A percentile compares a stretch with the other conserved stretches of the same genome.
Conservation (phyloP, 306 rosid species). For the Cicer judaicum region DNA sequence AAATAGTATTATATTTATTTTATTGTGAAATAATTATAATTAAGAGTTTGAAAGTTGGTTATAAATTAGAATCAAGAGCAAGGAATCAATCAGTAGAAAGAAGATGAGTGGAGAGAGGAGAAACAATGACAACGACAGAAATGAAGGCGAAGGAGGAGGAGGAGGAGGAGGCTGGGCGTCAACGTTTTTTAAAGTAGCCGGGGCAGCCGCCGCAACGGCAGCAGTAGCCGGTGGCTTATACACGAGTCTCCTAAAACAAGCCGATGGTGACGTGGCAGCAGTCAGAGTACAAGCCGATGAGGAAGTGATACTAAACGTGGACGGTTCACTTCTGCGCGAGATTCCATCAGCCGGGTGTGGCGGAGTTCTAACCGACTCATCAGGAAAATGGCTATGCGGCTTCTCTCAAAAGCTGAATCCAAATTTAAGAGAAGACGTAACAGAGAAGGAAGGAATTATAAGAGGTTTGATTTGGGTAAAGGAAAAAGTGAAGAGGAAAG, state of each 20-base stretch:
- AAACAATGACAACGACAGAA: not conserved
- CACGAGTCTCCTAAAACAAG: not conserved
- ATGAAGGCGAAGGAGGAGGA: not conserved
- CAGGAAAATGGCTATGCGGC: not conserved
- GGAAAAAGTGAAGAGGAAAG: not conserved
- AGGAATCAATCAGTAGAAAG: not conserved
- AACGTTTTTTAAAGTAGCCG: not conserved
- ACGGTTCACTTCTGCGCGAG: not conserved
- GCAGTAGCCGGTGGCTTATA: not conserved
- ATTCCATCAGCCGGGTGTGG: constrained; percentile 1
- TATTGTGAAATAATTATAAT: too few species aligned
- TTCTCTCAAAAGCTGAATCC: not conserved
- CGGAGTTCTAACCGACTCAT: not conserved
- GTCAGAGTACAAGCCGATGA: not conserved
- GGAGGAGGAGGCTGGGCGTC: constrained; percentile 2
- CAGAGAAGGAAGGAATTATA: not conserved
- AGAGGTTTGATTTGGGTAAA: not conserved
- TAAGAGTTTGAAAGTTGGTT: too few species aligned
- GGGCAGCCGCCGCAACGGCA: constrained; percentile 2
- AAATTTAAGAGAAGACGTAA: not conserved
- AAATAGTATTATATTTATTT: too few species aligned
- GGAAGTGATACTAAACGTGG: not conserved
- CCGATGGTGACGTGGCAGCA: not conserved
- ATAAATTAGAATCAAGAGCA: too few species aligned
- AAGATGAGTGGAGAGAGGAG: not conserved